Evolutionary conservation across 352 stramenopile species (phyloP).

Genomic region (Pythium utonaiense): DNA sequence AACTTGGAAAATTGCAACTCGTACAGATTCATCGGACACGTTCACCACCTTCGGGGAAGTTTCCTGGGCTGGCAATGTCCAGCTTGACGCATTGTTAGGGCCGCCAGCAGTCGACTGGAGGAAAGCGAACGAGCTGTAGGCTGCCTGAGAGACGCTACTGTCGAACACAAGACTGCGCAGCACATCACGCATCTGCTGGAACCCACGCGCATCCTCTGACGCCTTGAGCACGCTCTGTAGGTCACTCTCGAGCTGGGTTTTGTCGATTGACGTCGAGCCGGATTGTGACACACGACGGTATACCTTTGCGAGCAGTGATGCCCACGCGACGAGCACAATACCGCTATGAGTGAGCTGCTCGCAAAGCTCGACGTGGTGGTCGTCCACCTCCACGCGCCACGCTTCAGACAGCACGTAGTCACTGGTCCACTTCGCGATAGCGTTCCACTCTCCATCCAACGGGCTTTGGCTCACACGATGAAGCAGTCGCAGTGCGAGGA

Average conservation of each 20-base stretch:
- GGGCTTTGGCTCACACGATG: conserved; percentile 9
- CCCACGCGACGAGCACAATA: conserved; percentile 53
- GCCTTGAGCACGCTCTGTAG: conserved; percentile 40
- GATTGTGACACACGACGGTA: conserved; percentile 13
- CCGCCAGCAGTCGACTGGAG: conserved; percentile 9
- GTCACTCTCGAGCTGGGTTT: conserved; percentile 28
- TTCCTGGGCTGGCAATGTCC: conserved; percentile 3
- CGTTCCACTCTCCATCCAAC: conserved; percentile 10
- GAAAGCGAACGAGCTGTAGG: conserved; percentile 17
- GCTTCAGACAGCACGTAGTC: conserved; percentile 15
- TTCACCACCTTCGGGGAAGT: background rate
- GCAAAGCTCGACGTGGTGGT: conserved; percentile 20
- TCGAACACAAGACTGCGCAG: conserved; percentile 41
- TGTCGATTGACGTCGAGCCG: background rate
- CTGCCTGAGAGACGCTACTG: conserved; percentile 14
- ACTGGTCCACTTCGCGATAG: conserved; percentile 7
- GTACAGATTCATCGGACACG: conserved; percentile 5
- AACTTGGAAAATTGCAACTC: conserved; percentile 40
- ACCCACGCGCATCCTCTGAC: conserved; percentile 42
- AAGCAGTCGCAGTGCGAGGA: conserved; percentile 17
- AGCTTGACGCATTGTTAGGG: conserved; percentile 7
- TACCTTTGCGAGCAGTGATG: conserved; percentile 41
- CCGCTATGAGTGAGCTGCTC: conserved; percentile 31
- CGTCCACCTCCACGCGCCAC: conserved; percentile 19
- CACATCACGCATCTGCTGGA: conserved; percentile 52